Base-by-base conservation (phyloP, 1,284 basidiomycete species). In the Hortiboletus rubellus region DNA sequence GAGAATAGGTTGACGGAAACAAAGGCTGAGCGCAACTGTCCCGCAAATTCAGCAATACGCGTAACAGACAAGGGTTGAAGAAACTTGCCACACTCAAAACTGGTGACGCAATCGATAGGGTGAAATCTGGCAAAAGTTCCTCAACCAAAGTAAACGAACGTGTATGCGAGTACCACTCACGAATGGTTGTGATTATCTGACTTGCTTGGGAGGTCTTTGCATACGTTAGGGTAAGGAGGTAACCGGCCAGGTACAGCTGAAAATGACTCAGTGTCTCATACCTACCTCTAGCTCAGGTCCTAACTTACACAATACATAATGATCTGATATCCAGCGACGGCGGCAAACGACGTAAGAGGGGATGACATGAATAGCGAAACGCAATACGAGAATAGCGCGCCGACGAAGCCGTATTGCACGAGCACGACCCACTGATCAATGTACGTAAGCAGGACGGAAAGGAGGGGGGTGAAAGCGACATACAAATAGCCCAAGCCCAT, bases 1-100 rank as follows among this genome's bases (percentile, higher is more conserved):
- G 84, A 87, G 71, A 92, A 93, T 3, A 91, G 70, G 68, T 93
- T 92, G 65, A 91, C 78, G 0, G 87, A 87, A 14, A 93, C 81
- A 34, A 92, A 79, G 1, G 82, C 82, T 0, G 89, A 85, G 45
- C 90, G 80, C 31, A 82, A 62, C 83, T 82, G 48, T 45, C 37
- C 1, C 15, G 7, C 5, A 41, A 22, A 61, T 31, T 66, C 50
- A 49, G 58, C 22, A 24, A 36, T 41, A 18, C 10, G 12, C 15
- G 4, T 11, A 4, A 14, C 11, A 38, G 31, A 27, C 27, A 9
- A 41, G 41, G 12, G 15, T 48, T 33, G 8, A 17, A 44, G 10
- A 11, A 8, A 81, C 85, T 65, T 71, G 89, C 87, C 42, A 87
- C 78, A 65, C 82, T 89, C 3, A 83, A 83, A 9, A 92, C 82